Conservation (phyloP, 169 alveolate species). For the Miamiensis avidus region DNA sequence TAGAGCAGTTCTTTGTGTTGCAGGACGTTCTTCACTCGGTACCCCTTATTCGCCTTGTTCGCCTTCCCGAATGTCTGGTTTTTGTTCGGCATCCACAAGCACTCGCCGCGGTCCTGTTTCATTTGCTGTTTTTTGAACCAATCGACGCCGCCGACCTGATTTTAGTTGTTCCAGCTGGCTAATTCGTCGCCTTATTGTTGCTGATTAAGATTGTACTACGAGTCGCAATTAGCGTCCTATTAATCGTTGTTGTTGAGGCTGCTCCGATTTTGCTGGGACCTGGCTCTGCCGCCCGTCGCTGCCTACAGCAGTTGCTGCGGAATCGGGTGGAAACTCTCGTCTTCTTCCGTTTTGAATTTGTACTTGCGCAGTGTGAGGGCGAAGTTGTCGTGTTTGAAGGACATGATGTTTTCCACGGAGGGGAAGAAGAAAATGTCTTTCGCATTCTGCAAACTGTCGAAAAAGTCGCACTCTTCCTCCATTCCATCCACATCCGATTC, state of each 20-base stretch:
- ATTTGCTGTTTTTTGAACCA: background rate
- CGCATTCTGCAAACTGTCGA: background rate
- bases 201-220: background rate
- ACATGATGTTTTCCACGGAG: slow-evolving; percentile 10
- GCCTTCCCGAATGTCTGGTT: background rate
- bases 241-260: too few species aligned
- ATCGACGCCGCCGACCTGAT: background rate
- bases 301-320: too few species aligned
- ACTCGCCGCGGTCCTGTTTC: background rate
- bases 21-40: background rate
- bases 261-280: too few species aligned
- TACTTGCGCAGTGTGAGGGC: slow-evolving; percentile 4
- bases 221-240: background rate
- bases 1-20: background rate
- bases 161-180: background rate
- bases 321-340: background rate
- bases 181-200: background rate
- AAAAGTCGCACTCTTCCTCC: background rate
- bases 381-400: slow-evolving; percentile 8
- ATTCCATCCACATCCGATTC: background rate
- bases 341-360: background rate
- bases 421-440: slow-evolving; percentile 9
- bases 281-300: too few species aligned
- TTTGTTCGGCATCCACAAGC: background rate
- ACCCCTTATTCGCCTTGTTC: background rate